These are phyloP conservation scores for Pleurotus djamor DNA, from an alignment of 768 basidiomycete species.

Conservation along the genomic window DNA sequence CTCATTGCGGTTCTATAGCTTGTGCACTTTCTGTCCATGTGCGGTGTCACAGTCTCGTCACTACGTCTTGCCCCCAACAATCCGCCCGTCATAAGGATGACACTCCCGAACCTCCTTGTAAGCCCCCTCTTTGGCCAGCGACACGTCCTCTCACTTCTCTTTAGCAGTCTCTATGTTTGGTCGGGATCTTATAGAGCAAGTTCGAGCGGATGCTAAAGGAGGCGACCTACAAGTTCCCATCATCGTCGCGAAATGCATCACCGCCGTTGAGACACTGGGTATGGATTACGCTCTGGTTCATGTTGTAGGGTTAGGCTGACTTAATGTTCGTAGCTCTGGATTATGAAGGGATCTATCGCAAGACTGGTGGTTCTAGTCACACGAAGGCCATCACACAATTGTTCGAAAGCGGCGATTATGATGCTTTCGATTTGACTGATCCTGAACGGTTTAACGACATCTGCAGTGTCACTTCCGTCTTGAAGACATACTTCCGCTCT, in stretches of 20 bases:
- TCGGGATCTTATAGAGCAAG: constrained; percentile 83
- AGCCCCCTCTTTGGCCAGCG: constrained; percentile 14
- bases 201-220: constrained; percentile 59
- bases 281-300: constrained; percentile 19
- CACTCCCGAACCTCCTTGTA: constrained; percentile 32
- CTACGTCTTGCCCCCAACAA: constrained; percentile 63
- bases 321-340: constrained; percentile 62
- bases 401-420: constrained; percentile 91
- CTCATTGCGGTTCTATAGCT: constrained; percentile 34
- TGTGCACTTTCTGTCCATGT: constrained; percentile 88
- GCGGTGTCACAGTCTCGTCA: constrained; percentile 74
- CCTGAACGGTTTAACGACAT: constrained; percentile 94
- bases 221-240: constrained; percentile 71
- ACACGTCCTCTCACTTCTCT: constrained; percentile 12
- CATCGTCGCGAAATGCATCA: constrained; percentile 95
- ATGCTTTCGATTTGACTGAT: constrained; percentile 85
- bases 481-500: constrained; percentile 96
- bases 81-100: constrained; percentile 28
- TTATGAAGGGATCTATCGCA: constrained; percentile 98
- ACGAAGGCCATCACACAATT: constrained; percentile 92
- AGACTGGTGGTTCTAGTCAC: constrained; percentile 91
- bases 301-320: not conserved
- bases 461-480: constrained; percentile 92
- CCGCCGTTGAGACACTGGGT: constrained; percentile 89
- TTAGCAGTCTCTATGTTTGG: constrained; percentile 92